Base-by-base conservation (phyloP, 2,329 filamentous ascomycete species). In the Calonectria pseudoturangicola region DNA sequence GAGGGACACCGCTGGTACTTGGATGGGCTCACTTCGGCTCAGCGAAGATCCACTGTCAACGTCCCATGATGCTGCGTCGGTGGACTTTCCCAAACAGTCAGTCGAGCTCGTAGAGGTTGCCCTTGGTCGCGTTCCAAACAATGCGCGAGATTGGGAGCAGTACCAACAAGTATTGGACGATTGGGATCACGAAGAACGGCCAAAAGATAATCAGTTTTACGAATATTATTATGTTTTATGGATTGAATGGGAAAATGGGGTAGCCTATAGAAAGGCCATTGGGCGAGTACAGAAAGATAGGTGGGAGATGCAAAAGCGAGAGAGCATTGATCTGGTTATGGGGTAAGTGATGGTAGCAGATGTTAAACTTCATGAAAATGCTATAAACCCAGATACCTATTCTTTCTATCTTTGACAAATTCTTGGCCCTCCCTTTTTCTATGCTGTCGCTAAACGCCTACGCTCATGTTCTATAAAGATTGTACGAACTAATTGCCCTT, bases 401-500 rank as follows among this genome's bases (percentile, higher is more conserved):
- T 36, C 12, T 12, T 13, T 13, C 33, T 10, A 36, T 6, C 33
- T 13, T 33, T 33, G 30, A 33, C 30, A 33, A 33, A 33, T 33
- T 33, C 30, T 33, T 33, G 4, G 9, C 30, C 30, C 4, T 5
- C 30, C 30, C 30, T 33, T 33, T 33, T 33, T 36, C 33, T 10
- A 36, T 36, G 8, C 10, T 9, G 12, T 36, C 33, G 41, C 10
- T 43, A 43, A 43, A 43, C 16, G 18, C 41, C 18, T 18, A 4
- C 18, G 4, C n/a, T 54, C 7, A 68, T 28, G 47, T 27, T 28
- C 66, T 68, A 21, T 68, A 48, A 30, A 68, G 27, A 62, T 28
- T 60, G 27, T 58, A 16, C 1, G 66, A 60, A 18, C 41, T 60
- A 6, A 60, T 43, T 13, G 41, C n/a, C 13, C 21, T 25, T 30